Percentiles rank a stretch among this genome's conserved stretches.
Conservation (phyloP, 2,329 filamentous ascomycete genomes). For the Exophiala spinifera region DNA sequence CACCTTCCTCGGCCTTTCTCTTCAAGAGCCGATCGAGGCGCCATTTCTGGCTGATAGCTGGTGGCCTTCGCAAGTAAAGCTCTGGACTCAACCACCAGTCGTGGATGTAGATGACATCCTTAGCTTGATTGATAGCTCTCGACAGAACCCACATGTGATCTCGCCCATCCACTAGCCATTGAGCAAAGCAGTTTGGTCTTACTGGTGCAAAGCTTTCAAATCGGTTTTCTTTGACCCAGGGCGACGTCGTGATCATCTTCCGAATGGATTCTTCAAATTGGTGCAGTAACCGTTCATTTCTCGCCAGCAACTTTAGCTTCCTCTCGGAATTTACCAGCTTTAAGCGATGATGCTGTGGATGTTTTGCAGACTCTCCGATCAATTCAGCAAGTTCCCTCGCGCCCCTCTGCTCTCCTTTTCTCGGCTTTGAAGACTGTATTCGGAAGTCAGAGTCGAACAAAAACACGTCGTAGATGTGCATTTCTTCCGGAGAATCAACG, state of each 20-base stretch:
- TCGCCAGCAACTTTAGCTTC: conserved; percentile 83
- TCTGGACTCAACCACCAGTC: conserved; percentile 99
- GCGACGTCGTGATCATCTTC: conserved; percentile 77
- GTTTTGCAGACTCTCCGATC: conserved; percentile 59
- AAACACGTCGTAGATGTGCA: conserved; percentile 98
- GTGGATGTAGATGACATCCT: conserved; percentile 97
- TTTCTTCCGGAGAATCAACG: conserved; percentile 96
- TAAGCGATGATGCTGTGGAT: conserved; percentile 75
- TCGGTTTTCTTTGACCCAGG: conserved; percentile 78
- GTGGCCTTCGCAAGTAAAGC: conserved; percentile 87
- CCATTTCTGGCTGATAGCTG: conserved; percentile 97
- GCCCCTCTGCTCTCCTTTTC: conserved; percentile 44
- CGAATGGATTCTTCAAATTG: conserved; percentile 93
- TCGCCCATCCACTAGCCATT: conserved; percentile 93
- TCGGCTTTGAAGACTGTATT: conserved; percentile 58
- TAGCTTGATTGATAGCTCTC: conserved; percentile 91
- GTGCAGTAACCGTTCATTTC: conserved; percentile 81
- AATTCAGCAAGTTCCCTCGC: conserved; percentile 62
- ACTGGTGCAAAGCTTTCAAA: conserved; percentile 95
- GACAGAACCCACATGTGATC: conserved; percentile 99
- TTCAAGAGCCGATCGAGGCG: conserved; percentile 89
- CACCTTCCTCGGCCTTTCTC: conserved; percentile 86
- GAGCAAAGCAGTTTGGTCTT: conserved; percentile 78
- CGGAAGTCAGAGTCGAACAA: conserved; percentile 88
- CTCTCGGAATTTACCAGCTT: conserved; percentile 89